Evolutionary conservation across 345 rosid species (phyloP), one percentile per base, ranked within the genome.

Genomic region (Cardamine chenopodiifolia): DNA sequence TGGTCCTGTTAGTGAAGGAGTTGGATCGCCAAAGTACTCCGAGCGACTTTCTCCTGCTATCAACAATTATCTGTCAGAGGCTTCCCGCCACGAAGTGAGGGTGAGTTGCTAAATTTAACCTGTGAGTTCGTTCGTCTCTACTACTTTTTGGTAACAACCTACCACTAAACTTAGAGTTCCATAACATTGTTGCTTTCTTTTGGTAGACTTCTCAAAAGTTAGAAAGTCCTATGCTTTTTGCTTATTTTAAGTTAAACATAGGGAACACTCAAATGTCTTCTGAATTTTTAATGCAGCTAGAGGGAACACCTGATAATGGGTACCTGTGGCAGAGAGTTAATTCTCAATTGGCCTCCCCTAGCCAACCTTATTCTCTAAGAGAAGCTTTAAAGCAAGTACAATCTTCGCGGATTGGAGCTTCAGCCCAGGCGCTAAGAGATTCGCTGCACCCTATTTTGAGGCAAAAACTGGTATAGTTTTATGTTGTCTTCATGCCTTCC

Each of bases 341-440:
- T 82, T 92, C 99, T 74, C 99, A 95, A 84, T 74, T 92, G 76
- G 91, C 97, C 83, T 95, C 99, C 54, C 99, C 99, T 26, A 90
- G 92, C 82, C 99, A 95, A 82, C 99, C 99, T 28, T 95, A 92
- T 83, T 95, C 99, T 44, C 79, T 95, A 71, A 86, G 99, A 85
- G 99, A 95, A 86, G 98, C 99, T 80, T 86, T 95, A 45, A 97
- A 97, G 60, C 99, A 95, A 83, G 99, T 97, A 39, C 98, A 95
- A 76, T 95, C 97, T 59, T 95, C 98, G 7, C 90, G 99, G 80
- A 92, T 92, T 69, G 99, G 98, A 74, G 97, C 99, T 82, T 95
- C 98, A 19, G 90, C 98, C 47, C 99, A 95, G 84, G 99, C 97
- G 64, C 88, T 95, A 31, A 81, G 97, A 81, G 99, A 92, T 81